Evolutionary conservation across 805 yeast species (phyloP), one percentile per base, ranked within the genome.

Genomic region (Saturnispora hagleri): DNA sequence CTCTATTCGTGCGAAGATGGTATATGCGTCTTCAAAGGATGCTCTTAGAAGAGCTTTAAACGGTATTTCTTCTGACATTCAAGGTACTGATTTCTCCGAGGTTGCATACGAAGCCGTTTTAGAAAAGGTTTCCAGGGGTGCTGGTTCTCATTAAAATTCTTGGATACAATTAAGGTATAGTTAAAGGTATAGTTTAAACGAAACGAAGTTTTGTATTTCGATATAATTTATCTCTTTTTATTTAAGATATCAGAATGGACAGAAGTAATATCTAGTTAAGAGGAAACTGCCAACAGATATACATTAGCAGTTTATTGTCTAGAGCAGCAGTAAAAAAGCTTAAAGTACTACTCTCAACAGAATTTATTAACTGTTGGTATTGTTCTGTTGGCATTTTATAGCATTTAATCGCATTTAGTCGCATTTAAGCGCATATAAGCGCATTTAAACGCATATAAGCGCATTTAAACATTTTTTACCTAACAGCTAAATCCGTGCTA

Each of bases 41-140:
- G 96, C 97, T 47, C 80, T 93, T 67, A 91, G 98, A 79, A 89
- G 96, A 74, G 91, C 99, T 52, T 78, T 93, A 67, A 91, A 87
- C 70, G 99, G 99, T 72, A 82, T 93, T 60, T 76, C 97, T 53
- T 71, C 96, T 61, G 99, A 93, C 67, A 78, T 93, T 66, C 99
- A 93, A 77, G 99, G 98, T 68, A 93, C 99, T 54, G 99, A 93
- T 72, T 90, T 83, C 73, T 84, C 95, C 57, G 99, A 93, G 79
- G 97, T 93, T 60, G 87, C 96, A 58, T 88, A 85, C 72, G 99
- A 91, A 69, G 77, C 90, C 59, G 93, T 93, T 54, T 79, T 90
- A 70, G 97, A 87, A 67, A 86, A 75, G 70, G 97, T 90, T 62
- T 80, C 89, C 69, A 84, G 82, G 71, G 90, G 87, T 66, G 86